A percentile compares a stretch with the other conserved stretches of the same genome.
phyloP scores from a whole-genome alignment of 768 basidiomycete genomes.

The Mycena galopus region DNA sequence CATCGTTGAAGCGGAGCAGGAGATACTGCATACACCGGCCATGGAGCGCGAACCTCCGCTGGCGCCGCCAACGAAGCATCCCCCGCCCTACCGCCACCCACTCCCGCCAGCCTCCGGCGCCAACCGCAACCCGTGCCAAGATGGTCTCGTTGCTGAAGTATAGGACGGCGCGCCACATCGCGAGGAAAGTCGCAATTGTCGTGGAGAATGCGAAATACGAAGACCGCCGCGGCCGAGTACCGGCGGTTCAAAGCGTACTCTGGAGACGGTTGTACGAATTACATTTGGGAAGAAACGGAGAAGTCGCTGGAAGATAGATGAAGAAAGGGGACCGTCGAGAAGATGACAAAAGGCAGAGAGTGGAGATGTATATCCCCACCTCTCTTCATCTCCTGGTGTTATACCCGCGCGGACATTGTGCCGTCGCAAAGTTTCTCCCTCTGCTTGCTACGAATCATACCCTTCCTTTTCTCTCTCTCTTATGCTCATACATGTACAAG shows the following conservation, averaged over 20 bases:
- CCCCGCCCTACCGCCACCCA: not conserved
- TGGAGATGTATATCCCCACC: slow-evolving; percentile 4
- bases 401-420: slow-evolving; percentile 26
- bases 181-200: too few species aligned
- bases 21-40: too few species aligned
- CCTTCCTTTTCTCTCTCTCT: not conserved
- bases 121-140: too few species aligned
- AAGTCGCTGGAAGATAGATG: not conserved
- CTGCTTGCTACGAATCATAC: not conserved
- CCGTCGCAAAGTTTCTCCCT: not conserved
- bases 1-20: too few species aligned
- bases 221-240: not conserved
- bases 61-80: not conserved
- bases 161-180: not conserved
- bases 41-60: not conserved
- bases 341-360: slow-evolving; percentile 21
- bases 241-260: not conserved
- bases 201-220: not conserved
- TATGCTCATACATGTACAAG: too few species aligned
- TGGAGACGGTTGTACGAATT: not conserved
- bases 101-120: not conserved
- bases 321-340: not conserved
- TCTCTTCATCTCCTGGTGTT: not conserved
- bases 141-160: not conserved
- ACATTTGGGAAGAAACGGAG: too few species aligned